Evolutionary conservation across 108 stramenopile species (phyloP), one percentile per base, ranked within the genome.

Genomic region (Nitzschia sp.): DNA sequence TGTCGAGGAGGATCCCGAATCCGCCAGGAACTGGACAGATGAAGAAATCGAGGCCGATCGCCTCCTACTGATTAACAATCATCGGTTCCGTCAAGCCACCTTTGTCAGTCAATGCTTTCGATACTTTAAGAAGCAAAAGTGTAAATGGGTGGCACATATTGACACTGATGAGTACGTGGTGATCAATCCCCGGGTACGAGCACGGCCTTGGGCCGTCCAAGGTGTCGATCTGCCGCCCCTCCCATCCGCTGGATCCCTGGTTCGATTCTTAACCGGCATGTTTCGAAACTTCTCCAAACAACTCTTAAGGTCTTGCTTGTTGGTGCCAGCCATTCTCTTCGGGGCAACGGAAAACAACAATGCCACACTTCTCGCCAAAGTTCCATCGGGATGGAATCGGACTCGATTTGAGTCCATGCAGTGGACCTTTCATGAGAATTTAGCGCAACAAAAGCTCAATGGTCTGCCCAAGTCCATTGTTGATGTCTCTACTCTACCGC

Each of bases 91-190:
- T 23, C 78, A 79, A 69, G 45, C 51, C 29, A 55, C 34, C 17
- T 73, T 79, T 57, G n/a, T 79, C 25, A 28, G 36, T 6, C 51
- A 68, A 32, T 79, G 78, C 55, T 38, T 38, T n/a, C 36, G 51
- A 2, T 13, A 55, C 27, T 35, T 68, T 3, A 27, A 60, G n/a
- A 28, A 59, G 21, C 58, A 34, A 8, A 18, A 66, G 23, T 26
- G 59, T 51, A 19, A 33, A 0, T 29, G 38, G 38, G 45, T 32
- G 27, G 15, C 1, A 17, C 53, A 18, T 1, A 77, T 77, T 35
- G 89, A 90, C 57, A 74, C 85, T 5, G 89, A 90, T 57, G 89
- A 90, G 70, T 90, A 83, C 49, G 65, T 90, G 4, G 72, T 72
- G 17, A 56, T 76, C 25, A 87, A 84, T 72, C 79, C 73, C 2